phyloP scores from a whole-genome alignment of 2,329 filamentous ascomycete species.

The Sporothrix variecibatus region DNA sequence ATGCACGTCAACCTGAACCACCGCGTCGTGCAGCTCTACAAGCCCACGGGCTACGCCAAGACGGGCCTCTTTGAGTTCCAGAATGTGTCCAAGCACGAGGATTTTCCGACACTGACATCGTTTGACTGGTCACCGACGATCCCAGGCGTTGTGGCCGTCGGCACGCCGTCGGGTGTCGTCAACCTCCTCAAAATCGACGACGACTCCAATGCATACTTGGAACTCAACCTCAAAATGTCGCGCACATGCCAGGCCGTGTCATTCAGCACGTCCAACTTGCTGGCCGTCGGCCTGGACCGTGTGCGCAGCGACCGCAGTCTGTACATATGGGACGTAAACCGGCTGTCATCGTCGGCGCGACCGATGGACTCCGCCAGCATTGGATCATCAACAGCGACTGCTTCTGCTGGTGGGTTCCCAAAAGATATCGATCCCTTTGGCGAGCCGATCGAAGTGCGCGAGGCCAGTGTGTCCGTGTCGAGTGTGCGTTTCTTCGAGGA shows the following conservation, averaged over 20 bases:
- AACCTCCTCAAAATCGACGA: constrained; percentile 73
- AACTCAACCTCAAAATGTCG: constrained; percentile 72
- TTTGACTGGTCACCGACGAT: constrained; percentile 67
- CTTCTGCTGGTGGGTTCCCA: constrained; percentile 49
- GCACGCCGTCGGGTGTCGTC: constrained; percentile 73
- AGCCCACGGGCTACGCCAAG: constrained; percentile 61
- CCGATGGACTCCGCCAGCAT: background rate
- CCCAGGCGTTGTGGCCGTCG: constrained; percentile 71
- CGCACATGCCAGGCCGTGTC: constrained; percentile 80
- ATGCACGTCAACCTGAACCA: constrained; percentile 67
- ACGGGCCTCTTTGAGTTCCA: constrained; percentile 59
- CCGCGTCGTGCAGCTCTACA: constrained; percentile 63
- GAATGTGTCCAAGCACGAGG: constrained; percentile 60
- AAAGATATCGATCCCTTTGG: constrained; percentile 51
- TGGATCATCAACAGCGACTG: constrained; percentile 30
- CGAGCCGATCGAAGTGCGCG: constrained; percentile 60
- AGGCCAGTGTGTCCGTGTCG: constrained; percentile 72
- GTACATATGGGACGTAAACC: constrained; percentile 78
- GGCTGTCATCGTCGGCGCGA: constrained; percentile 49
- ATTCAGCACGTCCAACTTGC: constrained; percentile 69
- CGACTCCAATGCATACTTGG: constrained; percentile 63
- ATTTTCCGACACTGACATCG: constrained; percentile 64
- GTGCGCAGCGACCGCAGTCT: constrained; percentile 80
- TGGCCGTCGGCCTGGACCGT: constrained; percentile 78
- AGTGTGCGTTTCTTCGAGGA: constrained; percentile 81